A percentile compares a stretch with the other conserved stretches of the same genome.
phyloP scores from a whole-genome alignment of 148 eudicot genomes.

The Amaranthus cruentus region DNA sequence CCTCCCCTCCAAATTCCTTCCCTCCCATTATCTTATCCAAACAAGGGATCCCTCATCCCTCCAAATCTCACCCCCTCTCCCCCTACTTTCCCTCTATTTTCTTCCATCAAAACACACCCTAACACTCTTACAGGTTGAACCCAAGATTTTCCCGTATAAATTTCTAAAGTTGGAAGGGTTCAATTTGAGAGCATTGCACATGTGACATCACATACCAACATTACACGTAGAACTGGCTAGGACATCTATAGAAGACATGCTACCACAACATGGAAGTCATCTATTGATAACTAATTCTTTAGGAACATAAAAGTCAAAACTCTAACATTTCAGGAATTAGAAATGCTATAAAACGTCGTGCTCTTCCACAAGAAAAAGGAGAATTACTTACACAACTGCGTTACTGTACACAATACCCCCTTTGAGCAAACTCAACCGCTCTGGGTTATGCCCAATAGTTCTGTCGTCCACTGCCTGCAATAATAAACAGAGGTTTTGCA shows the following conservation, averaged over 20 bases:
- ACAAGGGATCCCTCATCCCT: too few species aligned
- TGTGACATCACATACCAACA: background rate
- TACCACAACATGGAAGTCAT: background rate
- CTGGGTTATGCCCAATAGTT: slow-evolving; percentile 91
- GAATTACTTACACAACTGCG: slow-evolving; percentile 66
- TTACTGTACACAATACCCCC: slow-evolving; percentile 89
- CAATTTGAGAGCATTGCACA: too few species aligned
- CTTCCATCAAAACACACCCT: too few species aligned
- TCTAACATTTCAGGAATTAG: background rate
- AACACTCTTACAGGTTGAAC: too few species aligned
- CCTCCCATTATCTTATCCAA: too few species aligned
- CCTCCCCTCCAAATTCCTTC: too few species aligned
- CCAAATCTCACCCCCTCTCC: too few species aligned
- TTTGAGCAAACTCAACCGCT: slow-evolving; percentile 79
- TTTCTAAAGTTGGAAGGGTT: too few species aligned
- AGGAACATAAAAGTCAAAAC: background rate
- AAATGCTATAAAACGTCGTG: background rate
- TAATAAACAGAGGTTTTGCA: slow-evolving; percentile 4
- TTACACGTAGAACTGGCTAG: background rate
- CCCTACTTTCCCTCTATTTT: too few species aligned
- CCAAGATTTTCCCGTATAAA: too few species aligned
- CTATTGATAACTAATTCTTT: background rate
- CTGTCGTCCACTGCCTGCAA: slow-evolving; percentile 81
- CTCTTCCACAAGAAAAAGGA: slow-evolving; percentile 5
- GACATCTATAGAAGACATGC: background rate